Percentiles rank a stretch among this genome's conserved stretches.
phyloP scores from a whole-genome alignment of 768 basidiomycete genomes.

The Boletus rubroflammeus region DNA sequence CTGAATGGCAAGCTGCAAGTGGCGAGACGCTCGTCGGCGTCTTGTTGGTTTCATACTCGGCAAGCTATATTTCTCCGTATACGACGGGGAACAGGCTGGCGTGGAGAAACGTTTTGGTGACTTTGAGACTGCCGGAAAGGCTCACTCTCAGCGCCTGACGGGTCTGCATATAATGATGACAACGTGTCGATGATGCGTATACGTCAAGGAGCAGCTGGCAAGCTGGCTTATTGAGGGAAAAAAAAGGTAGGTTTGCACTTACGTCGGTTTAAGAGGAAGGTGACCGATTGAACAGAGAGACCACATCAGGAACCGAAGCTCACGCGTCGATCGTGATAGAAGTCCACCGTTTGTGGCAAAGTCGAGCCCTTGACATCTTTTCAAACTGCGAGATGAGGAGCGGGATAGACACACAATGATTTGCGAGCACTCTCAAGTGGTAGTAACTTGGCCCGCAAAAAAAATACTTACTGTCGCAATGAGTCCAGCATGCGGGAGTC shows the following conservation, averaged over 20 bases:
- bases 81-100: constrained; percentile 3
- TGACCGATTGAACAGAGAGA: constrained; percentile 7
- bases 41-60: constrained; percentile 8
- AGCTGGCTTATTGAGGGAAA: constrained; percentile 1
- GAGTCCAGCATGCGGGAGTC: neutral
- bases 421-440: neutral
- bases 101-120: constrained; percentile 9
- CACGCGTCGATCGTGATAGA: constrained; percentile 26
- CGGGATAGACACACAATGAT: constrained; percentile 1
- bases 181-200: constrained; percentile 19
- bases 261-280: constrained; percentile 13
- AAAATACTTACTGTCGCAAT: neutral
- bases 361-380: constrained; percentile 21
- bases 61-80: constrained; percentile 8
- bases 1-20: neutral
- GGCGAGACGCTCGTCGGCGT: constrained; percentile 13
- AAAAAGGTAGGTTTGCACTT: constrained; percentile 6
- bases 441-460: neutral
- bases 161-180: neutral
- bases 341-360: constrained; percentile 18
- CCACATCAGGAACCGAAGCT: constrained; percentile 27
- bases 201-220: constrained; percentile 22
- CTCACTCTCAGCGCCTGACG: constrained; percentile 1
- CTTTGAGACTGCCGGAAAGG: neutral
- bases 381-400: constrained; percentile 10